Evolutionary conservation across 2,329 filamentous ascomycete species (phyloP), one percentile per base, ranked within the genome.

Genomic region (Aspergillus cejpii): DNA sequence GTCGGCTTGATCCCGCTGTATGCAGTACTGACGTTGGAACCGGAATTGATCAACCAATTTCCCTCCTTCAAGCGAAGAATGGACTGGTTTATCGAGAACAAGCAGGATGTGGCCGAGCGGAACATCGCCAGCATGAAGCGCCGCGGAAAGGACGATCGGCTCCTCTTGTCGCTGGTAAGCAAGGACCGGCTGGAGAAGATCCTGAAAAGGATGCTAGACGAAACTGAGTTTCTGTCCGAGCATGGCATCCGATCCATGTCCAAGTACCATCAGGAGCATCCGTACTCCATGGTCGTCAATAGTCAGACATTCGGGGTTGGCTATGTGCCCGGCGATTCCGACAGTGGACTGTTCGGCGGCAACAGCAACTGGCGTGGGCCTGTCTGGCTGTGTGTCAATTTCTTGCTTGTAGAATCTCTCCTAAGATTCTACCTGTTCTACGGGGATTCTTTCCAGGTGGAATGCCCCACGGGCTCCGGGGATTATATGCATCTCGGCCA

Each of bases 301-400:
- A 89, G 87, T 0, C 88, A 96, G 64, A 78, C 77, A 23, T 97
- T 95, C 72, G 80, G 82, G 45, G 91, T 97, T 31, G 79, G 82
- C 57, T 97, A 97, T 61, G 81, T 97, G 14, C 83, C 92, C 1
- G 92, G 91, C n/a, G 91, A 97, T 63, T 96, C 91, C 0, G 90
- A 97, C 70, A 95, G 87, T 59, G 87, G 88, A 3, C 78, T 97
- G 4, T 97, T 97, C 60, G 91, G 91, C 42, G 91, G 91, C 54
- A 97, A 97, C 77, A 95, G 89, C 67, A 97, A 97, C 69, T 97
- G 91, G 91, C 81, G 91, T 70, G 91, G 85, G 3, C 91, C 92
- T 0, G 91, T 95, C 56, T 97, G 91, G 91, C 77, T 96, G 39
- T 92, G 88, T 51, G 89, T 95, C 70, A 97, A 97, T 69, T 96